Base-by-base conservation (phyloP, 345 rosid species). In the Pistacia integerrima region DNA sequence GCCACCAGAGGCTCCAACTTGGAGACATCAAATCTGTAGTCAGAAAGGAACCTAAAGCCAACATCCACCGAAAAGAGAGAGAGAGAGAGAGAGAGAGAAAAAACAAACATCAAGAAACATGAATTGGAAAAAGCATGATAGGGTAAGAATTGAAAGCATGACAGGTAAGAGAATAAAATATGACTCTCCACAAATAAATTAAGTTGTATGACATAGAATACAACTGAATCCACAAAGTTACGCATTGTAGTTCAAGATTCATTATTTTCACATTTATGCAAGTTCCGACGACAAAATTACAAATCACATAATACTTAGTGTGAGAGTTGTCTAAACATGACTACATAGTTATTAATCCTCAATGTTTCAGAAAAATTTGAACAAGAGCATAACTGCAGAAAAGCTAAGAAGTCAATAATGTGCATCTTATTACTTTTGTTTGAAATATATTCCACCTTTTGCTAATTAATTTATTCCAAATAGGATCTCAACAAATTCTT, bases 1-100 rank as follows among this genome's bases (percentile, higher is more conserved):
- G 99, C 99, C 63, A 96, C 98, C 88, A 96, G 70, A 8, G 99
- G 99, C 85, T 93, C 99, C 81, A 96, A 79, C 80, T 93, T 93
- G 30, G 99, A 86, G 79, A 92, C 30, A 55, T 96, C 97, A 85
- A 96, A 91, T 83, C 93, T 88, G 73, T 92, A 96, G 73, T 92
- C 98, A 0, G 90, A 87, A 5, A 91, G 88, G 87, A 90, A 96
- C 81, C 98, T 96, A 72, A 66, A 79, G 64, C 70, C 65, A 83
- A 81, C 46, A 41, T 41, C 46, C 8, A 41, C 46, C 9, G 65
- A 49, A 66, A 82, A 72, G 8, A 41, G 6, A 38, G 6, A 4
- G 41, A 38, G 41, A 6, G 1, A 38, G 1, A 38, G 7, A 38
- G 4, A 6, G 6, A 38, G 46, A 41, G 8, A 41, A 6, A 41